These are phyloP conservation scores for Russula virescens DNA, from an alignment of 768 basidiomycete genomes.

Conservation along the genomic window DNA sequence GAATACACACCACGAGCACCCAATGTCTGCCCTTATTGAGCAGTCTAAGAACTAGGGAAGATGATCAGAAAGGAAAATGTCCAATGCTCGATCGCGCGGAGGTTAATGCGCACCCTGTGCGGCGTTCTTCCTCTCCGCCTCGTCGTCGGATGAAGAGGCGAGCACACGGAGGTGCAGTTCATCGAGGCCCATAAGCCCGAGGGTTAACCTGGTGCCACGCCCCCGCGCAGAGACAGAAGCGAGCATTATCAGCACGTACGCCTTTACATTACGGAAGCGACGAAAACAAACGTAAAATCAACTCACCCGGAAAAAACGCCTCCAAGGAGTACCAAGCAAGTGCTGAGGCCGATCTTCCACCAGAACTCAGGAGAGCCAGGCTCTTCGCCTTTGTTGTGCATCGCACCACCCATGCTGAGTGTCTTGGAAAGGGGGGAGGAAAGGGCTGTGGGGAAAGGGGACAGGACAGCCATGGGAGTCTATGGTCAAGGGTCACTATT, in stretches of 20 bases:
- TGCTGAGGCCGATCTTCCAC: slow-evolving; percentile 63
- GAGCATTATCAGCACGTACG: neutral
- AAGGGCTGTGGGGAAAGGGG: neutral
- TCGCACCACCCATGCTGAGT: too few species aligned
- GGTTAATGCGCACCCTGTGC: slow-evolving; percentile 46
- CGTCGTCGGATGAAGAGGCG: slow-evolving; percentile 72
- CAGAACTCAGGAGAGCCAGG: slow-evolving; percentile 63
- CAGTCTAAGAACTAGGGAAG: slow-evolving; percentile 39
- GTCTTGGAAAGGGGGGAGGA: neutral
- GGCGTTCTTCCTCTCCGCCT: slow-evolving; percentile 61
- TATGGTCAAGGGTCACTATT: neutral
- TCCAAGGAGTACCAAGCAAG: slow-evolving; percentile 68
- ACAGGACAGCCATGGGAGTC: slow-evolving; percentile 6
- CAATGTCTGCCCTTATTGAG: slow-evolving; percentile 55
- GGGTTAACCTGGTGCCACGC: slow-evolving; percentile 56
- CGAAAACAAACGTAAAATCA: too few species aligned
- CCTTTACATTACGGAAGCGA: too few species aligned
- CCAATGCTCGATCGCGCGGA: neutral
- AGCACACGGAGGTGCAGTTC: slow-evolving; percentile 87
- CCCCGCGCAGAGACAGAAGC: neutral
- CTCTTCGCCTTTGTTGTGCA: slow-evolving; percentile 25
- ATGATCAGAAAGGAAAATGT: neutral
- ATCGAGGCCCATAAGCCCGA: slow-evolving; percentile 92
- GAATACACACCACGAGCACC: slow-evolving; percentile 74
- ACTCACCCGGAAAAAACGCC: slow-evolving; percentile 90